phyloP scores from a whole-genome alignment of 2,329 filamentous ascomycete genomes.

The Colletotrichum sp. region DNA sequence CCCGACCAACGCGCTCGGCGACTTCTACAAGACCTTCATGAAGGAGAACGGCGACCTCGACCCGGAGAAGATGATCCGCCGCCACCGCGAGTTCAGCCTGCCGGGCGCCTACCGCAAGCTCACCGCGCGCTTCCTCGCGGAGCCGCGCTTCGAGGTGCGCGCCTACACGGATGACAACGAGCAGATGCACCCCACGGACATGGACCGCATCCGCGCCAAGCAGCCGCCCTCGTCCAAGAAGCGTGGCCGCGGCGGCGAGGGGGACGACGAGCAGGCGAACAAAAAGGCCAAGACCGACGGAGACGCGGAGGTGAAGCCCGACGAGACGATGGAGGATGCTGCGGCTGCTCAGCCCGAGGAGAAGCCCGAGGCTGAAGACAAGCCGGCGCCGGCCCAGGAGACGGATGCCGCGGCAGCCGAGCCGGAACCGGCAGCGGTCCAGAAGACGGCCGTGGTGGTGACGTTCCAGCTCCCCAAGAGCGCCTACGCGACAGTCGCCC shows the following conservation, averaged over 20 bases:
- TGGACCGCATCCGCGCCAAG: slow-evolving; percentile 67
- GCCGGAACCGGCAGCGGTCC: neutral
- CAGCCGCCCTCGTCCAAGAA: slow-evolving; percentile 25
- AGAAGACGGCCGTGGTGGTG: slow-evolving; percentile 70
- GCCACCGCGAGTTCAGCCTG: slow-evolving; percentile 86
- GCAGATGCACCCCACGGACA: slow-evolving; percentile 88
- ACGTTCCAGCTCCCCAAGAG: slow-evolving; percentile 80
- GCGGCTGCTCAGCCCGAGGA: neutral
- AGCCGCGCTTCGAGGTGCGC: slow-evolving; percentile 71
- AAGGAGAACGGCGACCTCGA: slow-evolving; percentile 78
- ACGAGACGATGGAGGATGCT: neutral
- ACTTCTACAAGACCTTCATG: slow-evolving; percentile 90
- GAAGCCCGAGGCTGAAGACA: slow-evolving; percentile 5
- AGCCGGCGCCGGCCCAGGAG: slow-evolving; percentile 8
- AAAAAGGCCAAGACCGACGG: slow-evolving; percentile 25
- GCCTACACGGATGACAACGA: slow-evolving; percentile 74
- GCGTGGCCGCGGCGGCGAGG: slow-evolving; percentile 4
- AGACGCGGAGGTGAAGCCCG: neutral
- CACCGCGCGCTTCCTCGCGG: slow-evolving; percentile 69
- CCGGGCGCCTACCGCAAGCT: slow-evolving; percentile 89
- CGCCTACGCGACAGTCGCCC: slow-evolving; percentile 84
- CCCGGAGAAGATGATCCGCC: slow-evolving; percentile 85
- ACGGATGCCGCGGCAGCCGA: neutral
- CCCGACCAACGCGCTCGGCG: slow-evolving; percentile 81
- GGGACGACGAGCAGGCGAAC: slow-evolving; percentile 22